Percentiles rank a stretch among this genome's conserved stretches.
Conservation (phyloP, 164 flowering plant genomes). For the Sextonia rubra region DNA sequence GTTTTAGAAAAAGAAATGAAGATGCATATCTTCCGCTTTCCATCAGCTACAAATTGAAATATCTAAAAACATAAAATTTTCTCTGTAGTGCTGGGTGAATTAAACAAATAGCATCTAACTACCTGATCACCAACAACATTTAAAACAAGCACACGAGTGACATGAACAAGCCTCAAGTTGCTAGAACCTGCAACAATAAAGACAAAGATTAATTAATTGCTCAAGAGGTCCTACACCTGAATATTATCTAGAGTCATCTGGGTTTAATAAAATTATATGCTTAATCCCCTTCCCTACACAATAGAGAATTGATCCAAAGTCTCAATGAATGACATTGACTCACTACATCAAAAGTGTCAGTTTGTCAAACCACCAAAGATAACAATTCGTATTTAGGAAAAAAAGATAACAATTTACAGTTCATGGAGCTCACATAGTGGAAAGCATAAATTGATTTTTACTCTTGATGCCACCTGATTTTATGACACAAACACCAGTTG, state of each 20-base stretch:
- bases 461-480: conserved; percentile 99
- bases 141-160: conserved; percentile 91
- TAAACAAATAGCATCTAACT: conserved; percentile 2
- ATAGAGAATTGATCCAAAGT: conserved; percentile 92
- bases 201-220: no score
- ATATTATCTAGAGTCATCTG: no score
- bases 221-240: no score
- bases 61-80: neutral
- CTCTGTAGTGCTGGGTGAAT: neutral
- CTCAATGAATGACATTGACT: conserved; percentile 90
- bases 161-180: conserved; percentile 90
- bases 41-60: neutral
- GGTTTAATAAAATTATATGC: no score
- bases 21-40: neutral
- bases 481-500: conserved; percentile 94
- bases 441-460: conserved; percentile 11
- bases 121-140: conserved; percentile 95
- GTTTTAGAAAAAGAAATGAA: neutral
- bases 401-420: no score
- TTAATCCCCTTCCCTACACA: conserved; percentile 89
- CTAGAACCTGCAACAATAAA: conserved; percentile 75
- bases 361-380: neutral
- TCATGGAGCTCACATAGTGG: neutral
- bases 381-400: neutral
- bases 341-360: conserved; percentile 43